Conservation (phyloP, 2,329 filamentous ascomycete species). For the Trichoderma sp. region DNA sequence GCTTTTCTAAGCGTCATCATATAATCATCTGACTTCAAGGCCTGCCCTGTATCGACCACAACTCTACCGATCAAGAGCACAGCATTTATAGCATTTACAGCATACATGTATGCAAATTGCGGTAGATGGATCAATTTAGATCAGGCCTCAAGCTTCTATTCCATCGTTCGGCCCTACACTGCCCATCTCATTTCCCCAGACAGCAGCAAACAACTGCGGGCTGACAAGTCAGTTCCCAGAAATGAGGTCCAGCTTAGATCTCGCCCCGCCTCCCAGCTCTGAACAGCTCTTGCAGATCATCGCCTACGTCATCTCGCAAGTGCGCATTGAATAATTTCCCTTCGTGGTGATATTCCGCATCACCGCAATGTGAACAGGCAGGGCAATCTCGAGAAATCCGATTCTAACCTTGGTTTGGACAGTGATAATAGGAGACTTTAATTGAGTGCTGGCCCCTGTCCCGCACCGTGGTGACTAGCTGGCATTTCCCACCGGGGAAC, state of each 20-base stretch:
- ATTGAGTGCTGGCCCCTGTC: neutral
- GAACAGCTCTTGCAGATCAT: neutral
- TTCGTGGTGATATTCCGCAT: neutral
- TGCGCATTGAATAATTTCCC: slow-evolving; percentile 4
- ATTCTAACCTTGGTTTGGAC: neutral
- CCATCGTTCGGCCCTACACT: neutral
- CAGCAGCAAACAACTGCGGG: neutral
- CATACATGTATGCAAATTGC: neutral
- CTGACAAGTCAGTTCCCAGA: slow-evolving; percentile 16
- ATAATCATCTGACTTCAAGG: neutral
- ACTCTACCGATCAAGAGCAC: neutral
- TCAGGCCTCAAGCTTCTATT: neutral
- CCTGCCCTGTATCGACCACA: neutral
- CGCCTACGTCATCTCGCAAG: neutral
- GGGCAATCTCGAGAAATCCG: slow-evolving; percentile 7
- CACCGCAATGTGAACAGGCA: neutral
- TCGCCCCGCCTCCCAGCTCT: slow-evolving; percentile 6
- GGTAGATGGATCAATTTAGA: neutral
- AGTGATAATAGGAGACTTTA: neutral
- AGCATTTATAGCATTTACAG: neutral
- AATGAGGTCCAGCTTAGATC: slow-evolving; percentile 6
- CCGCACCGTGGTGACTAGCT: neutral
- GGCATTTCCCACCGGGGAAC: neutral
- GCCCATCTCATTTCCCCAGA: neutral
- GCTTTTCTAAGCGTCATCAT: neutral